A percentile compares a stretch with the other conserved stretches of the same genome.
phyloP scores from a whole-genome alignment of 108 stramenopile genomes.

The Bacterosira constricta region DNA sequence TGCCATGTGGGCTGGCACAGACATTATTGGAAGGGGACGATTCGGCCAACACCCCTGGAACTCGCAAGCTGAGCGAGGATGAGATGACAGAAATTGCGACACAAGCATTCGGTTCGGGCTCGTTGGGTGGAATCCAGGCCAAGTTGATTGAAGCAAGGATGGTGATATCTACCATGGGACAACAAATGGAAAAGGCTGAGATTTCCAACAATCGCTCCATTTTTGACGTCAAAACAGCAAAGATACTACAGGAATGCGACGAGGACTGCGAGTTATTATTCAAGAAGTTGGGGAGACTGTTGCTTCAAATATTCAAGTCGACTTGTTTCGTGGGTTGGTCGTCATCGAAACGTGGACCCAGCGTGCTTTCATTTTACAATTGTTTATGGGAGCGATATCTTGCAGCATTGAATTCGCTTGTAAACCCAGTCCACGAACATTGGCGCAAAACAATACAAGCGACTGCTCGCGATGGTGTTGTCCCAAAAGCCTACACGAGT shows the following conservation, averaged over 20 bases:
- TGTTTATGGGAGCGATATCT: conserved; percentile 18
- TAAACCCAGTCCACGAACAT: conserved; percentile 19
- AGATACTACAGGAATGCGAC: conserved; percentile 6
- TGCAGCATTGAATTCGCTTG: conserved; percentile 9
- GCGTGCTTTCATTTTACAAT: background rate
- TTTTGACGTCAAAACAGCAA: conserved; percentile 19
- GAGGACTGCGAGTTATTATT: conserved; percentile 11
- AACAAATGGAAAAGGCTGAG: conserved; percentile 7
- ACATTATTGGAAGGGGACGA: background rate
- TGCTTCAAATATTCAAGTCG: conserved; percentile 19
- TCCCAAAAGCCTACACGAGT: conserved; percentile 21
- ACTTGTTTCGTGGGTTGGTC: conserved; percentile 39
- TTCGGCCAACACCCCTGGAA: background rate
- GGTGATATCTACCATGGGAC: background rate
- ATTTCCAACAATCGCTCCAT: conserved; percentile 10
- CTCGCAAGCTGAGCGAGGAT: background rate
- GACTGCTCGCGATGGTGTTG: conserved; percentile 11
- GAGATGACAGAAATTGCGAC: conserved; percentile 12
- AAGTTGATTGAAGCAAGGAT: background rate
- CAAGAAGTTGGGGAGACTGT: conserved; percentile 4
- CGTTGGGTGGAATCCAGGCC: background rate
- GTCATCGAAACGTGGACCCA: conserved; percentile 17
- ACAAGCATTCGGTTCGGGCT: background rate
- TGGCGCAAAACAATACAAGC: background rate
- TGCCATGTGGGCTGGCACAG: conserved; percentile 20